These are phyloP conservation scores for Clavispora asparagi DNA, from an alignment of 805 yeast species.

Conservation along the genomic window DNA sequence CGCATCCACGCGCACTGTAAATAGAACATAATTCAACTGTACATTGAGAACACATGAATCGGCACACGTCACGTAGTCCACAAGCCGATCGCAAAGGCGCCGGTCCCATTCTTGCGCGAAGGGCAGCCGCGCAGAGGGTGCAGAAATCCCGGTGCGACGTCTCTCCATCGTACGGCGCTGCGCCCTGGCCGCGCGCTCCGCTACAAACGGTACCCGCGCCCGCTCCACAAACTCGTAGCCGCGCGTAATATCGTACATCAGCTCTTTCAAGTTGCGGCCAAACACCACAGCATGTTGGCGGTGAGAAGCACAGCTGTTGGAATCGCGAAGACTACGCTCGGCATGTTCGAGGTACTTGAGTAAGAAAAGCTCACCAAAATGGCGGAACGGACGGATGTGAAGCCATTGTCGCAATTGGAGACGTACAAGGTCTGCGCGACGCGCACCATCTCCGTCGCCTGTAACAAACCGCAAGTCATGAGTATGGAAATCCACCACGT, in stretches of 20 bases:
- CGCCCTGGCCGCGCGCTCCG: conserved; percentile 1
- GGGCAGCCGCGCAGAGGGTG: conserved; percentile 3
- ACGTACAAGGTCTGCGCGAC: conserved; percentile 5
- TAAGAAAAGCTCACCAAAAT: conserved; percentile 20
- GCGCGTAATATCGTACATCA: conserved; percentile 17
- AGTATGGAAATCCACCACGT: conserved; percentile 30
- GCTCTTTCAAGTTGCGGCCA: conserved; percentile 14
- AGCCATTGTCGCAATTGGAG: conserved; percentile 36
- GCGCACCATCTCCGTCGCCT: neutral
- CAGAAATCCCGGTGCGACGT: conserved; percentile 1
- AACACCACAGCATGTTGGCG: neutral
- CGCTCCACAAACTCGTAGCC: conserved; percentile 13
- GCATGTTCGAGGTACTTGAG: conserved; percentile 9
- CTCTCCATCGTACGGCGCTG: neutral
- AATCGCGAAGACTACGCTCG: conserved; percentile 3
- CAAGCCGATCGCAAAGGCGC: conserved; percentile 20
- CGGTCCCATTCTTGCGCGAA: conserved; percentile 30
- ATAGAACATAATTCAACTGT: conserved; percentile 34
- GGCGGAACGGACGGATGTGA: conserved; percentile 29
- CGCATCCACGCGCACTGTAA: conserved; percentile 28
- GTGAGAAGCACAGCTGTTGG: neutral
- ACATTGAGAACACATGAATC: conserved; percentile 28
- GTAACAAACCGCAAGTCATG: conserved; percentile 29
- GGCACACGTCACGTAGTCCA: conserved; percentile 20
- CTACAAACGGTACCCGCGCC: conserved; percentile 9